These are phyloP conservation scores for Margaritispora aquatica DNA, from an alignment of 495 filamentous ascomycete species.

Conservation along the genomic window DNA sequence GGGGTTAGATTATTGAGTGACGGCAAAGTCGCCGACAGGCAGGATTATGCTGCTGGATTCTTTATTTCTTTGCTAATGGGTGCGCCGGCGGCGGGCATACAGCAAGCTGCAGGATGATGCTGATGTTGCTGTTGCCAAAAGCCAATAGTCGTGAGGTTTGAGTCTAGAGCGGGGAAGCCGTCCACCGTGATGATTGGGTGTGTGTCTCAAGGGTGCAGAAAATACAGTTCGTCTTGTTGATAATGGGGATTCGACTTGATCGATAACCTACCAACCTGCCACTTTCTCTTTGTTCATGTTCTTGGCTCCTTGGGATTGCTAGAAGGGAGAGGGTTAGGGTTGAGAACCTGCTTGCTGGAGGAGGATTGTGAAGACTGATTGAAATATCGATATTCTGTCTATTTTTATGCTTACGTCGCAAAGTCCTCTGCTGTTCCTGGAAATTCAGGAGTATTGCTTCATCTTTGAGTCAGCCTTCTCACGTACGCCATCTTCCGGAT, in stretches of 20 bases:
- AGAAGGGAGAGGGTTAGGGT: not conserved
- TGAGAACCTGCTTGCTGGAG: not conserved
- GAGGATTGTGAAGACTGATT: not conserved
- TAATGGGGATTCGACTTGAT: too few relatives aligned
- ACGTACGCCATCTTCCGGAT: not conserved
- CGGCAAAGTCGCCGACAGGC: not conserved
- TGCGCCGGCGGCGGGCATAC: conserved; percentile 14
- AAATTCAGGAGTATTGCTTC: not conserved
- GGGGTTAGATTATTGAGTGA: not conserved
- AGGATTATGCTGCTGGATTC: not conserved
- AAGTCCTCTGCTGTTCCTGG: not conserved
- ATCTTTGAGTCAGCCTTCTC: not conserved
- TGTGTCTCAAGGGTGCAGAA: conserved; percentile 20
- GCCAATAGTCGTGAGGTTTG: conserved; percentile 14
- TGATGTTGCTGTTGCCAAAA: conserved; percentile 9
- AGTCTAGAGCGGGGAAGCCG: conserved; percentile 16
- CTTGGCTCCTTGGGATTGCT: not conserved
- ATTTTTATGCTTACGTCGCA: not conserved
- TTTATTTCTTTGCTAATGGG: not conserved
- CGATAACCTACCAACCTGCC: too few relatives aligned
- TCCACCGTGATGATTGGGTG: conserved; percentile 12
- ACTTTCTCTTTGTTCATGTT: too few relatives aligned
- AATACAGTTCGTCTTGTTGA: not conserved
- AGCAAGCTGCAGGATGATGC: conserved; percentile 17
- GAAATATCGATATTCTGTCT: too few relatives aligned